Base-by-base conservation (phyloP, 2,329 filamentous ascomycete species). In the Colletotrichum nymphaeae region DNA sequence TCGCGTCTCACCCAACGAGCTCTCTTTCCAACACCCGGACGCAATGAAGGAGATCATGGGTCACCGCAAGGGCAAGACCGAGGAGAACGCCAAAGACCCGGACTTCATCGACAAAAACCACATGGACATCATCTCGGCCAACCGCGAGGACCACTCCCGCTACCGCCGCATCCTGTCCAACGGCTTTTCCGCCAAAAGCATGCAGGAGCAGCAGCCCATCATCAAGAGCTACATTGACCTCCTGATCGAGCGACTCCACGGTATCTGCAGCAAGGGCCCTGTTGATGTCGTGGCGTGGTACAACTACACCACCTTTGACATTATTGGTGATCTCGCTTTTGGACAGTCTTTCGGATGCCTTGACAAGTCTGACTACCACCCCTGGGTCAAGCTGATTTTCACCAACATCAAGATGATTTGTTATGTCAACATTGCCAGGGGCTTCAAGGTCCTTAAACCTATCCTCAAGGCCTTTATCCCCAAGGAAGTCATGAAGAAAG, bases 21-120 rank as follows among this genome's bases (percentile, higher is more conserved):
- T 88, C 7, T 81, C 82, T 4, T 86, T 85, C 70, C 81, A 79
- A 26, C 78, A 79, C 5, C 58, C 78, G 1, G 65, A 77, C 16
- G 81, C 81, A 3, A 85, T 81, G 82, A 82, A 81, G 67, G 83
- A 84, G 7, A 86, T 86, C 26, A 85, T 85, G 71, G 82, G 81
- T 46, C 68, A 67, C 30, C 72, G 72, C 53, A 53, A 53, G 56
- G 71, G 46, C 24, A 32, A 26, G n/a, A 8, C 14, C 49, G 57
- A 59, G n/a, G 67, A 71, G 63, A 74, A 74, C 67, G 62, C 30
- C 3, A 74, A 67, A n/a, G 55, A 57, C 2, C 67, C 67, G 5
- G 12, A 35, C 57, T 6, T 30, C 24, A 26, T 49, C 30, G 68
- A 74, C 14, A 37, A 62, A 4, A 56, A 52, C 16, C 32, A 35